Conservation (phyloP, 139 green algal genomes). For the Micractinium sp. region DNA sequence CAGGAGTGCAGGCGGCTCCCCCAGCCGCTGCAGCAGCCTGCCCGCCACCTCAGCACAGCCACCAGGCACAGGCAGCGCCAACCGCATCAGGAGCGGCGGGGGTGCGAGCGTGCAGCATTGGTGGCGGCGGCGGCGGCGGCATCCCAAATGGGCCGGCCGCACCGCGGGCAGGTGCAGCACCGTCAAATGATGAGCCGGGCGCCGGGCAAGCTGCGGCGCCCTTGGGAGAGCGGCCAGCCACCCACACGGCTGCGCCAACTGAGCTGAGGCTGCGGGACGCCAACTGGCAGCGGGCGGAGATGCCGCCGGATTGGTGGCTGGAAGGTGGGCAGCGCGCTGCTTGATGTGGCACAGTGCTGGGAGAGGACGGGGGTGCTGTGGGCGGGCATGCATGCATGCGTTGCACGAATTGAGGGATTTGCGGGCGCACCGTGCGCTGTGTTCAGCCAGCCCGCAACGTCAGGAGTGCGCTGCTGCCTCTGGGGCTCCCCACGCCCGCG, state of each 20-base stretch:
- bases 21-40: no score
- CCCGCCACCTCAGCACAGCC: no score
- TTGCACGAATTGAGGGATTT: neutral
- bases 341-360: no score
- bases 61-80: no score
- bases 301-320: neutral
- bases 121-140: no score
- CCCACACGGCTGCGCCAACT: no score
- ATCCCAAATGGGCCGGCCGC: no score
- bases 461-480: neutral
- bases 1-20: neutral
- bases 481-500: neutral
- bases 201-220: neutral
- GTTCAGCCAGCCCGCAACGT: no score
- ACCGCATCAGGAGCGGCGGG: no score
- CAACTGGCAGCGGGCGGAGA: neutral
- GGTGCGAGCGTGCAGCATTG: no score
- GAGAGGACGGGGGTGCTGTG: neutral
- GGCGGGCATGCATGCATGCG: neutral
- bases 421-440: no score
- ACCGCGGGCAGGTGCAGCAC: neutral
- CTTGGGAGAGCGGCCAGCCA: no score
- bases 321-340: neutral
- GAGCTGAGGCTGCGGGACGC: neutral
- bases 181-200: neutral